Percentiles rank a stretch among this genome's conserved stretches.
Conservation (phyloP, 139 green algal species). For the Astrephomene gubernaculifera region DNA sequence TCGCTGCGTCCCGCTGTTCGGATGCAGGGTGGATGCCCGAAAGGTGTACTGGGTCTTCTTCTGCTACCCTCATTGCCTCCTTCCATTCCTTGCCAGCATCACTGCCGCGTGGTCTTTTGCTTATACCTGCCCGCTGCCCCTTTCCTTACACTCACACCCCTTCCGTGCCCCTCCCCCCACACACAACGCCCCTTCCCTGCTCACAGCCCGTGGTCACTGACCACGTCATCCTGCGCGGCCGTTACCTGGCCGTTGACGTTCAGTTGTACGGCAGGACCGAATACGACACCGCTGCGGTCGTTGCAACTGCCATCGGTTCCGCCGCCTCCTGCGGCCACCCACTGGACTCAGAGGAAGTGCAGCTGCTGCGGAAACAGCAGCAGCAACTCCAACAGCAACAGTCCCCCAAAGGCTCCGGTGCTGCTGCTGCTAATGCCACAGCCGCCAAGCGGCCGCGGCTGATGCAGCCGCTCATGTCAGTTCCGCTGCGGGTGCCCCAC, state of each 20-base stretch:
- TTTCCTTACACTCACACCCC: too few relatives aligned
- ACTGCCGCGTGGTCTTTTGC: too few relatives aligned
- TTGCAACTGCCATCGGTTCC: background rate
- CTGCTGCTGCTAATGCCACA: too few relatives aligned
- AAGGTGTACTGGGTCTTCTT: too few relatives aligned
- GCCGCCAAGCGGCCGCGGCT: constrained; percentile 22
- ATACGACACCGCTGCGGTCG: background rate
- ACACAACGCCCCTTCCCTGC: too few relatives aligned
- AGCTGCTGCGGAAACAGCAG: background rate
- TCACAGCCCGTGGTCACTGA: constrained; percentile 29
- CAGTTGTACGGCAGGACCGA: constrained; percentile 33
- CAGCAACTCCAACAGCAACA: background rate
- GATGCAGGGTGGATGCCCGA: too few relatives aligned
- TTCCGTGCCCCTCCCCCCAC: too few relatives aligned
- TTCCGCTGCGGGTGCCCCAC: background rate
- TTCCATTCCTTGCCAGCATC: too few relatives aligned
- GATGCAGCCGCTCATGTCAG: background rate
- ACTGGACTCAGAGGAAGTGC: background rate
- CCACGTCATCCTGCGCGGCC: constrained; percentile 43
- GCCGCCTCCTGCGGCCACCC: background rate
- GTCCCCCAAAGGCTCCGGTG: too few relatives aligned
- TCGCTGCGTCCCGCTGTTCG: too few relatives aligned
- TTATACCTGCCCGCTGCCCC: too few relatives aligned
- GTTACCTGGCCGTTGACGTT: constrained; percentile 11
- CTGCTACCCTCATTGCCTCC: too few relatives aligned